Evolutionary conservation across 352 stramenopile genomes (phyloP), one percentile per base, ranked within the genome.

Genomic region (Globisporangium polare): DNA sequence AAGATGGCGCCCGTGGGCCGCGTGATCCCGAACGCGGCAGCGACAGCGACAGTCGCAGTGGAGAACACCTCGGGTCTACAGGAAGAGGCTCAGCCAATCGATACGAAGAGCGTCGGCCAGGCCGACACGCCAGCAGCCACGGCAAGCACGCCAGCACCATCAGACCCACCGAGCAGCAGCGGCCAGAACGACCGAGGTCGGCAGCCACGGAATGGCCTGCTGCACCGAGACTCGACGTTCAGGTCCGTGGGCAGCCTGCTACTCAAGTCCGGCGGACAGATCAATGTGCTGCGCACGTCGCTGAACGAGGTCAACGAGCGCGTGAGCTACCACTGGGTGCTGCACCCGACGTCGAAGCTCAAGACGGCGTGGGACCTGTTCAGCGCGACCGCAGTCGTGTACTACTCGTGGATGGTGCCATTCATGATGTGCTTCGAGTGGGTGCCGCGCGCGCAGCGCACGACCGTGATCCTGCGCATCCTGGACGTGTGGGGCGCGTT

Each of bases 381-480:
- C 9, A 88, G 77, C 62, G 80, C 77, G 0, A 2, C 71, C 18
- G 60, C 78, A 15, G 80, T 89, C n/a, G 66, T 88, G 26, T 87
- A 80, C 67, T 89, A 89, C 69, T 86, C 77, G 60, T 89, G 80
- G 77, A 83, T 88, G 53, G 78, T 87, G 33, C 77, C 80, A 8
- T 84, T 88, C 64, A 82, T 86, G 78, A 61, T 89, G 26, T 78
- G 77, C 52, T 89, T 88, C 43, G 75, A 86, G n/a, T 89, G 76
- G 75, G 87, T 86, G 31, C 62, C 50, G n/a, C 66, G 66, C 15
- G 65, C 69, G 0, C 22, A 55, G 4, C 18, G 35, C 9, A 77
- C 70, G 18, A 75, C 57, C 0, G 54, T 72, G 13, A 66, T 86
- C 20, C 70, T 88, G 65, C 73, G 75, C 43, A 61, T 82, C 15